phyloP scores from a whole-genome alignment of 805 yeast genomes.

The Nakazawaea anatomiae region DNA sequence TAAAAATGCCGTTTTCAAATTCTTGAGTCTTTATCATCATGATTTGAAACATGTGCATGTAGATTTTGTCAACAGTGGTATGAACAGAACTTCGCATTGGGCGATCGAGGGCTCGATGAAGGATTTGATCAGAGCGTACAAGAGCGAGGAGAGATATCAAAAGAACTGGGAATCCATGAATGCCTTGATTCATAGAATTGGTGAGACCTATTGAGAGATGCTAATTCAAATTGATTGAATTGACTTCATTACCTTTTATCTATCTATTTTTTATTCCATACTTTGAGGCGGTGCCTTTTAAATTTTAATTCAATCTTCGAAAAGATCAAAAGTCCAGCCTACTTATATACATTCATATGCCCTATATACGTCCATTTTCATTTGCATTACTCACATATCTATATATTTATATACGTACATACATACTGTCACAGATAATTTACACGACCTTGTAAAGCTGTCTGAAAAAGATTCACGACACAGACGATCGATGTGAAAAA shows the following conservation, averaged over 20 bases:
- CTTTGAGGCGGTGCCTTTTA: not conserved
- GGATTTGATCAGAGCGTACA: slow-evolving; percentile 1
- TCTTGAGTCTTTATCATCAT: slow-evolving; percentile 15
- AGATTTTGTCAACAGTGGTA: slow-evolving; percentile 43
- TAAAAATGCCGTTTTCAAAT: slow-evolving; percentile 19
- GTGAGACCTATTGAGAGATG: slow-evolving; percentile 6
- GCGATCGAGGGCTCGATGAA: slow-evolving; percentile 17
- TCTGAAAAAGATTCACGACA: no score
- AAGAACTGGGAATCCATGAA: slow-evolving; percentile 7
- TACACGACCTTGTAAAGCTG: no score
- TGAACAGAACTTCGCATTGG: slow-evolving; percentile 44
- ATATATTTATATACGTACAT: not conserved
- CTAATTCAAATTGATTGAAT: not conserved
- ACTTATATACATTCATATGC: not conserved
- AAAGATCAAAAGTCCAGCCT: not conserved
- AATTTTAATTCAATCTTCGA: not conserved
- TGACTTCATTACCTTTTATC: not conserved
- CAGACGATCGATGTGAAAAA: no score
- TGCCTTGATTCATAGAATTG: slow-evolving; percentile 3
- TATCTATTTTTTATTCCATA: not conserved
- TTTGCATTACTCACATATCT: not conserved
- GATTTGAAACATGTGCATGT: slow-evolving; percentile 17
- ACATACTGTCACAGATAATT: not conserved
- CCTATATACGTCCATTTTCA: not conserved
- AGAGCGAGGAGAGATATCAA: not conserved